phyloP scores from a whole-genome alignment of 2,329 filamentous ascomycete genomes.

The Ascosphaera apis region DNA sequence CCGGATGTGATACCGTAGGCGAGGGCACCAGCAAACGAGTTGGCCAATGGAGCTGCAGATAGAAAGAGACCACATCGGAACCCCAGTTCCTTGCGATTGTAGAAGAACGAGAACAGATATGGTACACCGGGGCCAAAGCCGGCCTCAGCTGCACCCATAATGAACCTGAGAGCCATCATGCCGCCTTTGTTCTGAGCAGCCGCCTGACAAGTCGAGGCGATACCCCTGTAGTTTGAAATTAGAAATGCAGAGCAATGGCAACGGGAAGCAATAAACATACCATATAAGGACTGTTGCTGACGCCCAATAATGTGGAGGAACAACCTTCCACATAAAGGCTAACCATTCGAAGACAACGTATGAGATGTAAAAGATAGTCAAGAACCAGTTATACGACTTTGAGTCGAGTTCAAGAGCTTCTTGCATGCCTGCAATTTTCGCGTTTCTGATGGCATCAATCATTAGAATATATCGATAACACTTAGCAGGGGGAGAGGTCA shows the following conservation, averaged over 20 bases:
- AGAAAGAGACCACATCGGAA: slow-evolving; percentile 33
- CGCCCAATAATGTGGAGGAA: slow-evolving; percentile 20
- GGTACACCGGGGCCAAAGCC: slow-evolving; percentile 24
- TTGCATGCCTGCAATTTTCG: slow-evolving; percentile 29
- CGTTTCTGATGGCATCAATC: slow-evolving; percentile 19
- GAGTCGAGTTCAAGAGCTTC: slow-evolving; percentile 25
- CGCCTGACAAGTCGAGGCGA: slow-evolving; percentile 25
- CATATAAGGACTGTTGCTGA: slow-evolving; percentile 20
- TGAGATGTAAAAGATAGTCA: slow-evolving; percentile 30
- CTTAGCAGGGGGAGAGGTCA: not conserved
- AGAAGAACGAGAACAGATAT: slow-evolving; percentile 34
- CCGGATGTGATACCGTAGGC: slow-evolving; percentile 43
- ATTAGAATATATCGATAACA: slow-evolving; percentile 2
- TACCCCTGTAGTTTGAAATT: slow-evolving; percentile 16
- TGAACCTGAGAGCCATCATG: slow-evolving; percentile 26
- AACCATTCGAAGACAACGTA: slow-evolving; percentile 22
- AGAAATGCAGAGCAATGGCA: slow-evolving; percentile 1
- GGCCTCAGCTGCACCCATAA: slow-evolving; percentile 25
- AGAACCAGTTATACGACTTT: slow-evolving; percentile 26
- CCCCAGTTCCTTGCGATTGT: slow-evolving; percentile 32
- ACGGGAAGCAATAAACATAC: slow-evolving; percentile 10
- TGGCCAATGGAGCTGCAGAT: slow-evolving; percentile 43
- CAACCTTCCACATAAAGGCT: slow-evolving; percentile 23
- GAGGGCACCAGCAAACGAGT: slow-evolving; percentile 50
- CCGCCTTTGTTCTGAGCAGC: slow-evolving; percentile 22